Evolutionary conservation across 2,329 filamentous ascomycete species (phyloP).

Genomic region (Exophiala sp.): DNA sequence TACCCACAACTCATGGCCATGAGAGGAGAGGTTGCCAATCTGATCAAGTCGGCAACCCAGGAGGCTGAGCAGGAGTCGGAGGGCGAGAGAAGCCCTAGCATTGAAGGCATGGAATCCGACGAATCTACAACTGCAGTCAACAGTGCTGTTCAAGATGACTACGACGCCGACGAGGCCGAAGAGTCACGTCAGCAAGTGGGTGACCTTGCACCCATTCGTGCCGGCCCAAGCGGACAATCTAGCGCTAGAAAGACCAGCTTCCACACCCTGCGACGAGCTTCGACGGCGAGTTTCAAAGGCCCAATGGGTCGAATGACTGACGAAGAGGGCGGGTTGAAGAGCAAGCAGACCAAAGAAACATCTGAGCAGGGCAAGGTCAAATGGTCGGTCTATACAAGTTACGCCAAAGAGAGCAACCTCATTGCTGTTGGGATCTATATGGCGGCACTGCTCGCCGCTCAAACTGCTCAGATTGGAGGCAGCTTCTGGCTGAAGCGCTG

Average conservation of each 20-base stretch:
- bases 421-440: conserved; percentile 77
- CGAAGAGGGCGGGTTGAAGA: conserved; percentile 68
- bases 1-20: conserved; percentile 87
- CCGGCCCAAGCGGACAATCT: conserved; percentile 38
- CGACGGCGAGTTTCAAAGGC: conserved; percentile 81
- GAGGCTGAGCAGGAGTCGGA: conserved; percentile 43
- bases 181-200: conserved; percentile 64
- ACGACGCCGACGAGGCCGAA: conserved; percentile 51
- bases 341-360: conserved; percentile 79
- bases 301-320: conserved; percentile 77
- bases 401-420: conserved; percentile 90
- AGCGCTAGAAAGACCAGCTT: conserved; percentile 61
- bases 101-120: conserved; percentile 45
- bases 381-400: conserved; percentile 90
- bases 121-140: conserved; percentile 58
- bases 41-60: conserved; percentile 69
- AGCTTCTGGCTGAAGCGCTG: conserved; percentile 92
- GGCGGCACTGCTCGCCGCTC: conserved; percentile 67
- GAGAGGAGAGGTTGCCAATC: conserved; percentile 80
- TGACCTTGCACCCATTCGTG: conserved; percentile 70
- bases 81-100: conserved; percentile 32
- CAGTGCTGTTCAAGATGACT: conserved; percentile 45
- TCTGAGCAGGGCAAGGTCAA: conserved; percentile 96
- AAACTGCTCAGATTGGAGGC: conserved; percentile 74
- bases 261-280: conserved; percentile 79